Evolutionary conservation across 1,284 basidiomycete species (phyloP), one percentile per base, ranked within the genome.

Genomic region (Cutaneotrichosporon sp.): DNA sequence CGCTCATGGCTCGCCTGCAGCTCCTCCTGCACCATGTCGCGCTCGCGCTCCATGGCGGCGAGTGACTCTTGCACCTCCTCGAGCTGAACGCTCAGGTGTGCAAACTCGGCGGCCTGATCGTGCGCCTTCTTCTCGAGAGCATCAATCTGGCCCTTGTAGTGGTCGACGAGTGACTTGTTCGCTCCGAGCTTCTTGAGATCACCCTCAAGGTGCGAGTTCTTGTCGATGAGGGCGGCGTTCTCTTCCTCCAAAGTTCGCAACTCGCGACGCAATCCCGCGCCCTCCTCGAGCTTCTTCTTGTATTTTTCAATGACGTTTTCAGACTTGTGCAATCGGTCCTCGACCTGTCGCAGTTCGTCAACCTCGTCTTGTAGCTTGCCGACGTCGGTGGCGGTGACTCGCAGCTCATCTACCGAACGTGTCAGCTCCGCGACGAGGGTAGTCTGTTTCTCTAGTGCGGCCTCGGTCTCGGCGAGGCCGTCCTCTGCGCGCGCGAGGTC

Each of bases 251-350:
- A 83, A 0, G 87, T 86, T 90, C 95, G 72, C 38, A 97, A 85
- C 70, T 90, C 88, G 67, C 92, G 87, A 30, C 92, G 87, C 47
- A 96, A 84, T 71, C 95, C 91, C 4, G 91, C 91, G 5, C 89
- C 88, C 76, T 97, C 96, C 72, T 98, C 96, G 5, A 98, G 85
- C 81, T 98, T 98, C 85, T 93, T 96, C 84, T 96, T 96, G 82
- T 97, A 97, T 80, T 98, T 99, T 80, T 98, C 94, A 85, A 97
- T 92, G 38, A 96, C 94, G 73, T 96, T 96, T 79, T 98, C 96
- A 7, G 89, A 90, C 83, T 96, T 97, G 73, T 92, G 89, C 38
- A 94, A 82, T 67, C 89, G 90, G 72, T 97, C 96, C 4, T 91
- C 90, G 5, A 91, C 89, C 80, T 97, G 93, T 26, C 89, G 89